Base-by-base conservation (phyloP, 108 stramenopile species). In the Cyclotella atomus region DNA sequence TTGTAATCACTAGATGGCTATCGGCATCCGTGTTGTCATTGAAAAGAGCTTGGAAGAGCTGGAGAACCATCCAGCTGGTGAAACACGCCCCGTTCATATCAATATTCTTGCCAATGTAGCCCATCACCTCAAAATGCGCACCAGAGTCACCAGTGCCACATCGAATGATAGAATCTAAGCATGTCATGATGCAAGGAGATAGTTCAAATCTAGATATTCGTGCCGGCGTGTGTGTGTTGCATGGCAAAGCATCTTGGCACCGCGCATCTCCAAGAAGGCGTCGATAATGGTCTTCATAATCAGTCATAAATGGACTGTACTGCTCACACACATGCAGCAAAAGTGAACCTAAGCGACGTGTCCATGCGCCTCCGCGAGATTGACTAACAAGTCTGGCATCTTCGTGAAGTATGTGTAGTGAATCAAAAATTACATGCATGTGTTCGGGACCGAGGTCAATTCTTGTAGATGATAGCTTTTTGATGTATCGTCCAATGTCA, bases 351-450 rank as follows among this genome's bases (percentile, higher is more conserved):
- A 79, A 46, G 16, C 46, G 53, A 60, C 52, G 71, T 15, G 65
- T 70, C 73, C 75, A 71, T 7, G 43, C 59, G 41, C 25, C 62
- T 55, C 63, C 65, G 30, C 65, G 65, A n/a, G 85, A 75, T 70
- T 34, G 52, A 56, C 57, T 44, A 52, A 65, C 49, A 24, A 95
- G 76, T 44, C 89, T 87, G 33, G 71, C 76, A 69, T 95, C 91
- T 63, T 95, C 90, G 46, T 89, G 89, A 20, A 95, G 59, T 8
- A 85, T 68, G 65, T 91, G 90, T 46, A 95, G 49, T 0, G 87
- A 64, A 78, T 89, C 87, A 74, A 92, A 91, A 44, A 95, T 66
- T 0, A 47, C 53, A 12, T 67, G 65, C 19, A 34, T 30, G 49
- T 38, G 34, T 71, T 67, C n/a, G 47, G 10, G 4, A 17, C 4